Evolutionary conservation across 2,329 filamentous ascomycete genomes (phyloP).

Genomic region (Paracamarosporium sp.): DNA sequence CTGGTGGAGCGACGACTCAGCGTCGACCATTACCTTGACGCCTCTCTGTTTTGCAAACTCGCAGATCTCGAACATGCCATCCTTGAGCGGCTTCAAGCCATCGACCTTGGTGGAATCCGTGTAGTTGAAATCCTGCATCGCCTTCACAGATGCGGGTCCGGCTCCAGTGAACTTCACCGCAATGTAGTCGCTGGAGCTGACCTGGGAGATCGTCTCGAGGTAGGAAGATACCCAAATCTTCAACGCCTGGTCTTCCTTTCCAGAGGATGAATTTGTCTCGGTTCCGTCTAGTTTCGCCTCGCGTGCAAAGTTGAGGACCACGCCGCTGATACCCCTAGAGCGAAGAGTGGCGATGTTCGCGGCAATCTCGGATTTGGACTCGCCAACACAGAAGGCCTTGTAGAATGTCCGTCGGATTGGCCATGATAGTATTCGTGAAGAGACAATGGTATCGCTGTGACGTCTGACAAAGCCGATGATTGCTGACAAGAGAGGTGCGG

Average conservation of each 20-base stretch:
- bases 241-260: background rate
- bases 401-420: conserved; percentile 6
- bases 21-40: conserved; percentile 7
- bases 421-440: conserved; percentile 6
- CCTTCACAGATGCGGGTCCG: background rate
- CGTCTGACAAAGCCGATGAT: conserved; percentile 5
- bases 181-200: conserved; percentile 3
- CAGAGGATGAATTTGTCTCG: background rate
- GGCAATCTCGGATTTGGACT: conserved; percentile 7
- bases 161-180: conserved; percentile 6
- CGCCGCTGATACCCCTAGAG: conserved; percentile 8
- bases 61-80: conserved; percentile 4
- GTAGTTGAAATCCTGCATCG: conserved; percentile 6
- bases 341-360: conserved; percentile 7
- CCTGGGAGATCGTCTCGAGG: conserved; percentile 3
- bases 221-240: conserved; percentile 6
- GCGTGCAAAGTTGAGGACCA: conserved; percentile 4
- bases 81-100: background rate
- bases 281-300: conserved; percentile 4
- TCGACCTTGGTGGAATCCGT: background rate
- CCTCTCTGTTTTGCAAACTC: conserved; percentile 6
- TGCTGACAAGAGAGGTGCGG: conserved; percentile 1
- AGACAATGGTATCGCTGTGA: conserved; percentile 2
- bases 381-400: conserved; percentile 6
- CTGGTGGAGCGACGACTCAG: conserved; percentile 4